Conservation (phyloP, 2,329 filamentous ascomycete species). For the Periconia digitata region DNA sequence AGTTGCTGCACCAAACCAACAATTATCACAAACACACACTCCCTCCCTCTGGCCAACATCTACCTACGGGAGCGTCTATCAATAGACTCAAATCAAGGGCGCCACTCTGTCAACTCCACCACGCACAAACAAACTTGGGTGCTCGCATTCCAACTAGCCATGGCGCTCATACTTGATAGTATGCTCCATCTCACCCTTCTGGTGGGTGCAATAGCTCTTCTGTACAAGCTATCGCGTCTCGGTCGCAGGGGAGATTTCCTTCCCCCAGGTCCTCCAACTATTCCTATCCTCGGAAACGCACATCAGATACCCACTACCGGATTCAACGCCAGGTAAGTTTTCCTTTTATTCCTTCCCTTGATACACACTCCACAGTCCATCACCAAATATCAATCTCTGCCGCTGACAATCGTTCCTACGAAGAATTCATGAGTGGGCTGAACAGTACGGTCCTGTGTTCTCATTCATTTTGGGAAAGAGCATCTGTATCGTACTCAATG, state of each 20-base stretch:
- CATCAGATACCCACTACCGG: conserved; percentile 11
- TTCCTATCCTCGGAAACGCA: conserved; percentile 28
- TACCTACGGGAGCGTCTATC: too few species aligned
- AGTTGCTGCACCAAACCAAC: too few species aligned
- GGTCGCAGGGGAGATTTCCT: conserved; percentile 24
- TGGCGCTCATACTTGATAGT: neutral
- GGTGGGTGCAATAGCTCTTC: neutral
- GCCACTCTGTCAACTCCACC: too few species aligned
- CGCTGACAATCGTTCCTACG: neutral
- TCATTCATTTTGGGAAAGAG: conserved; percentile 20
- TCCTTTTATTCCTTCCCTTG: too few species aligned
- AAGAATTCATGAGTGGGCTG: conserved; percentile 21
- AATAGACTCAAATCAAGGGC: too few species aligned
- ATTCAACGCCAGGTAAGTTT: neutral
- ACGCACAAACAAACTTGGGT: too few species aligned
- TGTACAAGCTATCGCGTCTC: conserved; percentile 22
- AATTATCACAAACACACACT: too few species aligned
- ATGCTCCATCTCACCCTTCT: neutral
- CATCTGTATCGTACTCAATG: conserved; percentile 21
- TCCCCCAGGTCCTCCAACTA: conserved; percentile 27
- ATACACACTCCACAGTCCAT: too few species aligned
- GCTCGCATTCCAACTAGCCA: too few species aligned
- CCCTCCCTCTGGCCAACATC: too few species aligned
- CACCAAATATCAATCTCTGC: too few species aligned
- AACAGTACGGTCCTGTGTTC: conserved; percentile 19